Evolutionary conservation across 768 basidiomycete species (phyloP), one percentile per base, ranked within the genome.

Genomic region (Boletales sp.): DNA sequence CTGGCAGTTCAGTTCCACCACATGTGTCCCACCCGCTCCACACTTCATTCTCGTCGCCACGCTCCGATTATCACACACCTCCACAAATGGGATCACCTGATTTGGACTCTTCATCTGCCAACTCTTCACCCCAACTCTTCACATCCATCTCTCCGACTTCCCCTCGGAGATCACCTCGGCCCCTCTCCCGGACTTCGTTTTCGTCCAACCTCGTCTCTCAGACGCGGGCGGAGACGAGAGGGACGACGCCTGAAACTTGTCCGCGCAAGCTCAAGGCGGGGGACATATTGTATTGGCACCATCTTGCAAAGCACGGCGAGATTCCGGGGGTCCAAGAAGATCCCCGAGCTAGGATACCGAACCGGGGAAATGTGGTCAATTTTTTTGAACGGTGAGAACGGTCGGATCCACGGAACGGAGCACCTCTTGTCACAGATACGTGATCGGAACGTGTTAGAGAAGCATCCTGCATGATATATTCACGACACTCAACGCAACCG

Each of bases 251-350:
- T 28, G 66, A 65, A 40, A 48, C 70, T 35, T 51, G 45, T 49
- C 65, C 67, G 34, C 70, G 69, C 49, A 72, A 66, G 42, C 76
- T 84, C 31, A 73, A 70, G 58, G 70, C 74, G 10, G 87, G 87
- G 18, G 85, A 87, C 53, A 61, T 81, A 10, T 70, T 90, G 15
- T 87, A 77, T 60, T 90, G 87, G 87, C 86, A 90, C 62, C 83
- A 89, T 57, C 81, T 90, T 51, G 66, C 75, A 42, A 80, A 79
- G 56, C 78, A 74, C 51, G 87, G 87, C 12, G 87, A 90, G 66
- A 85, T 87, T 51, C 81, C 85, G 36, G 83, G 78, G 25, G 83
- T 86, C 10, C 66, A 65, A 44, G 82, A 89, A 53, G 82, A 88
- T 64, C 60, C 72, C 34, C 77, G 83, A 25, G 83, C 86, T 8